Evolutionary conservation across 805 yeast genomes (phyloP), one percentile per base, ranked within the genome.

Genomic region (Schizosaccharomyces osmophilus): DNA sequence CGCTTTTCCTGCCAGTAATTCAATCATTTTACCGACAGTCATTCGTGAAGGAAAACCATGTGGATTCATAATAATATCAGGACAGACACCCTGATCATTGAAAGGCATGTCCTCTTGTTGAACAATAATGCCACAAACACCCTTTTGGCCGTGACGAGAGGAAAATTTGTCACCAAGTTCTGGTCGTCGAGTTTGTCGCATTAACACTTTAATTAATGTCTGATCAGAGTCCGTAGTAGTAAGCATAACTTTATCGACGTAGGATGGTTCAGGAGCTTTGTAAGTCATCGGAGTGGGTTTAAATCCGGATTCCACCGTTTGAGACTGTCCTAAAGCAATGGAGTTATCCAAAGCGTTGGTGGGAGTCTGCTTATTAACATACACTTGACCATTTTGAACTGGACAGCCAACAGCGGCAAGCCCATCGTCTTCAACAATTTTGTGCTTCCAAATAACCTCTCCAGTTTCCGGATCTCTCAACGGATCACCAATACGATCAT

Each of bases 31-130:
- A 63, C 98, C 98, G 22, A 93, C 97, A 48, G 98, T 93, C 98
- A 93, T 93, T 79, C 98, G 95, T 43, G 97, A 90, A 64, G 98
- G 98, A 83, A 90, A 93, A 75, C 97, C 98, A 72, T 90, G 98
- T 1, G 98, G 98, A 70, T 90, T 90, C 97, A 90, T 90, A 69
- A 90, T 90, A 65, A 90, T 89, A 74, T 90, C 98, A 0, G 98
- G 98, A 2, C 81, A 77, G 31, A 93, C 79, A 70, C 98, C 98
- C 63, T 82, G 79, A 67, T 93, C 97, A 69, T 83, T 87, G 73
- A 90, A 90, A 15, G 98, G 98, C 78, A 90, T 78, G 69, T 90
- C 98, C 67, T 90, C 97, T 70, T 90, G 97, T 67, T 87, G 88
- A 4, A 90, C 97, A 71, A 90, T 93, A 66, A 93, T 87, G 74